Evolutionary conservation across 2,329 filamentous ascomycete genomes (phyloP), one percentile per base, ranked within the genome.

Genomic region (Fusarium subtropicale): DNA sequence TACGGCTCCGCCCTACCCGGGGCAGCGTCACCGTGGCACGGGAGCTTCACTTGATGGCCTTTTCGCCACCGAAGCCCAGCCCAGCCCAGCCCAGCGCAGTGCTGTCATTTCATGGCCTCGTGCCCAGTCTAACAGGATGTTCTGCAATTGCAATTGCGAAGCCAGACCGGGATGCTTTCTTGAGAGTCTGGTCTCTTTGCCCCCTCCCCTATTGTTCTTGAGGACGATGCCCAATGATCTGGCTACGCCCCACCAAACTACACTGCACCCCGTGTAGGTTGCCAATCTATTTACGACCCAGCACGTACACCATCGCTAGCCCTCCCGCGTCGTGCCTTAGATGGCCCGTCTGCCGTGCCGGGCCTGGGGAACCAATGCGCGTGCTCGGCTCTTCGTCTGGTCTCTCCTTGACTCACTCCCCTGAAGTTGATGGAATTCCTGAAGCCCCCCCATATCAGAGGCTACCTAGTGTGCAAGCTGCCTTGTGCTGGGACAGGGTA

Each of bases 201-300:
- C 36, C 33, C 33, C 48, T 51, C 33, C 33, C 48, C 48, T 51
- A 39, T 51, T 52, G 34, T 41, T 44, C 39, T 69, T 34, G 48
- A 60, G 41, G 42, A 51, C 71, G 71, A 55, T 74, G 58, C 71
- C 71, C 71, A 74, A 74, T 74, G 67, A 55, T 74, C 71, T 61
- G 60, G 38, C 57, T 61, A 69, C 54, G 71, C 71, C 70, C 59
- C 56, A 55, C 60, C 34, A 52, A 39, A 52, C 34, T 44, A 34
- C 62, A 33, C 52, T 64, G 63, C 58, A 70, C 66, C 67, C 67
- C 63, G 51, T 67, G 45, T 30, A 30, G 28, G 28, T 38, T 66
- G 50, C 16, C 50, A 45, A 51, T 39, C 50, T 57, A 48, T 47
- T 48, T 65, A 39, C 63, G 41, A 50, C 64, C 56, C 56, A 60